Evolutionary conservation across 306 rosid species (phyloP).

Genomic region (Boehmeria nivea): DNA sequence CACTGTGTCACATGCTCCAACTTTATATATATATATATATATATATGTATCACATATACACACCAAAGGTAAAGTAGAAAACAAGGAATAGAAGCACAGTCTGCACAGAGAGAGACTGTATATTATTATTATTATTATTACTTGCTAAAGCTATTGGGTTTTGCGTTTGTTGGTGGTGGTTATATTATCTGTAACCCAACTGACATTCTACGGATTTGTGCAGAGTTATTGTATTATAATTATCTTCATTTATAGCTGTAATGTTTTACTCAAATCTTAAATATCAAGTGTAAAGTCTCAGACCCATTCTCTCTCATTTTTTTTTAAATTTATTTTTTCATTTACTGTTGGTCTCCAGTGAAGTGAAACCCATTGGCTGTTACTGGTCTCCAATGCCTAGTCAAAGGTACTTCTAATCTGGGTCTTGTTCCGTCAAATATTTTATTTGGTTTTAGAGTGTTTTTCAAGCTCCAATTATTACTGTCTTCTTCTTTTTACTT

Average conservation of each 20-base stretch:
- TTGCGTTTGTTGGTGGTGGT: too few species aligned
- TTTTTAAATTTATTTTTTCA: too few species aligned
- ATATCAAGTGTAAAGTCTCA: slow-evolving; percentile 18
- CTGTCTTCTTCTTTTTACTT: background rate
- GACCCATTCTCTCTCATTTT: slow-evolving; percentile 20
- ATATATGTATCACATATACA: background rate
- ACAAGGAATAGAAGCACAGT: slow-evolving; percentile 27
- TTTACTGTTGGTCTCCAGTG: slow-evolving; percentile 18
- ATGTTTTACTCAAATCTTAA: slow-evolving; percentile 15
- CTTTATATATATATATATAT: background rate
- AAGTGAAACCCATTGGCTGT: slow-evolving; percentile 14
- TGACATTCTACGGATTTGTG: slow-evolving; percentile 40
- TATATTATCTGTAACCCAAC: slow-evolving; percentile 20
- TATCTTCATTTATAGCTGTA: slow-evolving; percentile 2
- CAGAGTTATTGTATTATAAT: slow-evolving; percentile 22
- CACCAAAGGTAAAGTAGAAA: slow-evolving; percentile 28
- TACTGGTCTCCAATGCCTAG: slow-evolving; percentile 25
- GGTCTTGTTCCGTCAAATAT: slow-evolving; percentile 15
- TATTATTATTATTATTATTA: background rate
- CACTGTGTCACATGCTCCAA: slow-evolving; percentile 43
- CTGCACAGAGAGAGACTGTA: background rate
- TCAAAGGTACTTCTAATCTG: slow-evolving; percentile 53
- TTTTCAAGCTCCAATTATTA: background rate
- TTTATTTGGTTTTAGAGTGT: background rate
- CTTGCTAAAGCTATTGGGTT: too few species aligned